A percentile compares a stretch with the other conserved stretches of the same genome.
Evolutionary conservation across 345 rosid genomes (phyloP).

Genomic region (Linum lewisii): DNA sequence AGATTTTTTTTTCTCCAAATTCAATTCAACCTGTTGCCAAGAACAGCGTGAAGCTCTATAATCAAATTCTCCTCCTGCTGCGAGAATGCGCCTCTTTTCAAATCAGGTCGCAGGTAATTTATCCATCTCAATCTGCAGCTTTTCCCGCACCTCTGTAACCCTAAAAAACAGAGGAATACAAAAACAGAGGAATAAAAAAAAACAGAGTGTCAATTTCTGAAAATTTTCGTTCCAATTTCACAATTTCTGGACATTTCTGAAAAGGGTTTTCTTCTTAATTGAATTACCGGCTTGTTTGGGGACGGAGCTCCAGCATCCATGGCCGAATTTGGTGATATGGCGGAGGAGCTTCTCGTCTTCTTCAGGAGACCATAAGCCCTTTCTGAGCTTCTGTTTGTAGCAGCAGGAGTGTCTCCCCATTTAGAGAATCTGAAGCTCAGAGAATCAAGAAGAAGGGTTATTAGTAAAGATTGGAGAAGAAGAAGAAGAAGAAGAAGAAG

Average conservation of each 20-base stretch:
- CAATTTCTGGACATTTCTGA: too few species aligned
- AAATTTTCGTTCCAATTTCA: too few species aligned
- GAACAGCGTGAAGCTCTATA: conserved; percentile 1
- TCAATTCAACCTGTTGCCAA: neutral
- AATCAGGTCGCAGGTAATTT: conserved; percentile 3
- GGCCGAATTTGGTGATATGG: conserved; percentile 3
- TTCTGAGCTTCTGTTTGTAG: conserved; percentile 6
- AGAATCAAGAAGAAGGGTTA: too few species aligned
- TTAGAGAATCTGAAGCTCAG: neutral
- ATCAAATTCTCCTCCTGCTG: conserved; percentile 4
- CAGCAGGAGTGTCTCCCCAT: conserved; percentile 9
- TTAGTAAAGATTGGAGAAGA: neutral
- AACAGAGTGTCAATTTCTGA: too few species aligned
- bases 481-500: neutral
- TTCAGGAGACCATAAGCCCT: conserved; percentile 3
- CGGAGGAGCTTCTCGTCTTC: conserved; percentile 6
- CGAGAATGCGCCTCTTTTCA: conserved; percentile 5
- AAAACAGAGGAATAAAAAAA: neutral
- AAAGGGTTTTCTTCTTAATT: too few species aligned
- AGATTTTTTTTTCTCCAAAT: too few species aligned
- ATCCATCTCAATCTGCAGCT: conserved; percentile 5
- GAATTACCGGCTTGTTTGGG: conserved; percentile 5
- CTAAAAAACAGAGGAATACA: neutral
- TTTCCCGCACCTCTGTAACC: conserved; percentile 4
- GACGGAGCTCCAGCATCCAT: conserved; percentile 8